Base-by-base conservation (phyloP, 768 basidiomycete species). In the Panaeolus cyanescens region DNA sequence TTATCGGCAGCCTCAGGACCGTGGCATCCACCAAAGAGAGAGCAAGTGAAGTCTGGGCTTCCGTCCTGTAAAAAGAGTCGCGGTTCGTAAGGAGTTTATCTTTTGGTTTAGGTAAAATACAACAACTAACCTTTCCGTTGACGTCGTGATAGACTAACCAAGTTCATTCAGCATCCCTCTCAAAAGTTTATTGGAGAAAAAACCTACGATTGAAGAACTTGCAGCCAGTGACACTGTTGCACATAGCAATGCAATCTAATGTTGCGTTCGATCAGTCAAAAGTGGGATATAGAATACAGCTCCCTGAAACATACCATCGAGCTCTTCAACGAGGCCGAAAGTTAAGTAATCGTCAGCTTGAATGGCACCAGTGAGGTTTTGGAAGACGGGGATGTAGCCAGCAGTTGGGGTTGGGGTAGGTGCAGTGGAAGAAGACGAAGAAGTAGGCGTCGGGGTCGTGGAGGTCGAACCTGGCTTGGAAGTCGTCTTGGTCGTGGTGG, bases 161-260 rank as follows among this genome's bases (percentile, higher is more conserved):
- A 15, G 60, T 5, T 28, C 8, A 25, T 56, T 50, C 17, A 32
- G 56, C 28, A 59, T n/a, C 37, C 34, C 10, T 13, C 4, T 28
- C 32, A 32, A 17, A 20, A n/a, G 12, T 25, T 22, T 54, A n/a
- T 12, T 30, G 33, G 56, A 15, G 32, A 59, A 53, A 22, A 15
- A 45, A 70, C 77, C 54, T 64, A 82, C 79, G 75, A 66, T 82
- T 82, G 58, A 74, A 73, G 63, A 82, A 82, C 12, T 57, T 68
- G 67, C 81, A 82, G 20, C 76, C 78, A 6, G 30, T 2, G 56
- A 80, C 77, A 33, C 65, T 62, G 69, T 79, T 70, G 62, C 81
- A 82, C 81, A 80, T 82, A 15, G 75, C 70, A 67, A 75, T 73
- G 68, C 81, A 82, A 32, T 79, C 80, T 82, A 50, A 56, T 32